Evolutionary conservation across 345 rosid genomes (phyloP).

Genomic region (Eucalyptus fibrosa): DNA sequence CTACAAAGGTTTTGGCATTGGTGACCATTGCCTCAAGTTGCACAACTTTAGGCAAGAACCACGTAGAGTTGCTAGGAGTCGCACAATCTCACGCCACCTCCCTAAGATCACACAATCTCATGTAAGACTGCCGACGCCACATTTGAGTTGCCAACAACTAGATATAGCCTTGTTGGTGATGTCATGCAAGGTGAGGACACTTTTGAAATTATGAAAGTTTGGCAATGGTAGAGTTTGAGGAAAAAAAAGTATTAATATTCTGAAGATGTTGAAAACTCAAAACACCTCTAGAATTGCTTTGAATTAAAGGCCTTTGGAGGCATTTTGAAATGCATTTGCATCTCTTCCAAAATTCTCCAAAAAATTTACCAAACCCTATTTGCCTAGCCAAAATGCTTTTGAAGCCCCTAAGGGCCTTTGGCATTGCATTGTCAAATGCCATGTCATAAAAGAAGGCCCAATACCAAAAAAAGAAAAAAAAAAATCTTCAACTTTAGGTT

Average conservation of each 20-base stretch:
- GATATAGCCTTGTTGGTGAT: not conserved
- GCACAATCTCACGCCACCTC: too few relatives aligned
- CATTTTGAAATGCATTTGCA: too few relatives aligned
- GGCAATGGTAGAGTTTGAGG: not conserved
- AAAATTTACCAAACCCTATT: too few relatives aligned
- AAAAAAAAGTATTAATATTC: too few relatives aligned
- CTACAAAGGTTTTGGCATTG: not conserved
- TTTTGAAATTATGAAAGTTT: not conserved
- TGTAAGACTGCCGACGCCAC: fast-evolving
- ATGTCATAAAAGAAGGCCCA: too few relatives aligned
- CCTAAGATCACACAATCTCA: too few relatives aligned
- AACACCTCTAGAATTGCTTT: not conserved
- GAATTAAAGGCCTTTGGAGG: not conserved
- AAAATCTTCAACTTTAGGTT: too few relatives aligned
- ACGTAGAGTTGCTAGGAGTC: not conserved
- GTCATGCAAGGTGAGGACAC: not conserved
- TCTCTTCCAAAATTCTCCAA: too few relatives aligned
- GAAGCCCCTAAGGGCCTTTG: too few relatives aligned
- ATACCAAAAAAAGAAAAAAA: too few relatives aligned
- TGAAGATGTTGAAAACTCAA: fast-evolving
- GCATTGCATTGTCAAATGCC: too few relatives aligned
- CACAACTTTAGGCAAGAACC: not conserved
- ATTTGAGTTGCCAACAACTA: not conserved
- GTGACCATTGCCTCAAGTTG: not conserved
- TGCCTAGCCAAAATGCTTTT: too few relatives aligned